Conservation (phyloP, 2,329 filamentous ascomycete species). For the Trichoderma koningiopsis region DNA sequence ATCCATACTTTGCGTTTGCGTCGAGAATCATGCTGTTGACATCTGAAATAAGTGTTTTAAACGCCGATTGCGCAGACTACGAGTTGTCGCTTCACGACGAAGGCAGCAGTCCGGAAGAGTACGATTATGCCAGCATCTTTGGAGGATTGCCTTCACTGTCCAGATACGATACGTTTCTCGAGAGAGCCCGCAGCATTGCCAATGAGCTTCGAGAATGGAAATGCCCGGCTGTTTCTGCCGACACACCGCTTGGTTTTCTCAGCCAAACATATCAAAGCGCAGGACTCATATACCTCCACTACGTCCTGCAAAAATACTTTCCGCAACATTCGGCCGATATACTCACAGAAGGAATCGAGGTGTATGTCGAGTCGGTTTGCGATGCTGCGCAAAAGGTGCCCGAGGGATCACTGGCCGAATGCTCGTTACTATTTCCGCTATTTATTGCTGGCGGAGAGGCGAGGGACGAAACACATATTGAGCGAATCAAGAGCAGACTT, state of each 20-base stretch:
- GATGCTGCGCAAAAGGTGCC: background rate
- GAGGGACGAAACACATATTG: background rate
- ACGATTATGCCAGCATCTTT: background rate
- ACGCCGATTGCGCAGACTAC: slow-evolving; percentile 10
- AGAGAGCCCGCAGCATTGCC: background rate
- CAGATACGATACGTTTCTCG: background rate
- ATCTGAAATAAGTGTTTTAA: slow-evolving; percentile 10
- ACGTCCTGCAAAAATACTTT: background rate
- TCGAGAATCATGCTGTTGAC: background rate
- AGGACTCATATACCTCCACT: slow-evolving; percentile 6
- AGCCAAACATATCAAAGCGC: slow-evolving; percentile 11
- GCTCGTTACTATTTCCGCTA: slow-evolving; percentile 1
- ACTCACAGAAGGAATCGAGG: background rate
- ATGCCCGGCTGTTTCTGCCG: background rate
- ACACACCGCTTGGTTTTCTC: slow-evolving; percentile 3
- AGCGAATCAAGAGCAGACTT: background rate
- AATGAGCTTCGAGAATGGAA: background rate
- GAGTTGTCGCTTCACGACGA: background rate
- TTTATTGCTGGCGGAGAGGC: slow-evolving; percentile 10
- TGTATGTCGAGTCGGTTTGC: background rate
- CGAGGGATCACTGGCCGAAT: background rate
- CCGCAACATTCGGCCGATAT: background rate
- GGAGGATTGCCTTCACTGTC: background rate
- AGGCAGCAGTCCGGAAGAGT: background rate
- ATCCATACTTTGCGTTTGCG: slow-evolving; percentile 10